phyloP scores from a whole-genome alignment of 2,329 filamentous ascomycete genomes.

The Domatiomyces globalis region DNA sequence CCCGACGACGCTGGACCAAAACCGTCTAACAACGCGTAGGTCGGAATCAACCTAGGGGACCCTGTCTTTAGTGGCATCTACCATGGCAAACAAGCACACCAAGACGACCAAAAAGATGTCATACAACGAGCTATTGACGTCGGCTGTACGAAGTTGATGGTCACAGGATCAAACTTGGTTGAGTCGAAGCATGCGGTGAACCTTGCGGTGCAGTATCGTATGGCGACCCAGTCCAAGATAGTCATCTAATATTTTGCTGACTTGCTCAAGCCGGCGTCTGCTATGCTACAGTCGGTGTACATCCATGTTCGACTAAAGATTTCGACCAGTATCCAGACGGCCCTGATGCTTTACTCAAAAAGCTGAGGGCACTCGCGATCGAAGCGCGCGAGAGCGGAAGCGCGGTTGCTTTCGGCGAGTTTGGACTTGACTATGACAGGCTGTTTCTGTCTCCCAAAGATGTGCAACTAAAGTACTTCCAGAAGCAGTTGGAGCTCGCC shows the following conservation, averaged over 20 bases:
- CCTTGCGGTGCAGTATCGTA: slow-evolving; percentile 61
- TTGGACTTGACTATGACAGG: slow-evolving; percentile 92
- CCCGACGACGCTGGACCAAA: slow-evolving; percentile 1
- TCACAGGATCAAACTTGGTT: slow-evolving; percentile 76
- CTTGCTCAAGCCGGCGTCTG: slow-evolving; percentile 52
- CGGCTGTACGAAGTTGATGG: slow-evolving; percentile 78
- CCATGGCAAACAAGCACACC: slow-evolving; percentile 54
- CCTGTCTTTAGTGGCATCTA: slow-evolving; percentile 77
- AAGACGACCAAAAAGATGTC: slow-evolving; percentile 41
- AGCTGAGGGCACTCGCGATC: slow-evolving; percentile 51
- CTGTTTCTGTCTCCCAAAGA: slow-evolving; percentile 67
- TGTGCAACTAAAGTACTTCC: slow-evolving; percentile 73
- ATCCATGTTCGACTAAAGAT: slow-evolving; percentile 72
- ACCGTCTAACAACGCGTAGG: slow-evolving; percentile 27
- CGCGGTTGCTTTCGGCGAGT: slow-evolving; percentile 76
- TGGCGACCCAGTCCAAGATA: slow-evolving; percentile 21
- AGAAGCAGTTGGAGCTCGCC: slow-evolving; percentile 65
- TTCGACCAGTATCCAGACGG: slow-evolving; percentile 49
- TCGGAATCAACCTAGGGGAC: slow-evolving; percentile 93
- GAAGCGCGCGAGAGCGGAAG: slow-evolving; percentile 44
- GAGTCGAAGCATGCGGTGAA: slow-evolving; percentile 63
- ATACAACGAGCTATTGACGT: slow-evolving; percentile 62
- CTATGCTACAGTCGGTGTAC: slow-evolving; percentile 83
- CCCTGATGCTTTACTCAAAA: slow-evolving; percentile 33
- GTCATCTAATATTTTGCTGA: slow-evolving; percentile 4